Evolutionary conservation across 768 basidiomycete genomes (phyloP).

Genomic region (Naematelia aurantialba): DNA sequence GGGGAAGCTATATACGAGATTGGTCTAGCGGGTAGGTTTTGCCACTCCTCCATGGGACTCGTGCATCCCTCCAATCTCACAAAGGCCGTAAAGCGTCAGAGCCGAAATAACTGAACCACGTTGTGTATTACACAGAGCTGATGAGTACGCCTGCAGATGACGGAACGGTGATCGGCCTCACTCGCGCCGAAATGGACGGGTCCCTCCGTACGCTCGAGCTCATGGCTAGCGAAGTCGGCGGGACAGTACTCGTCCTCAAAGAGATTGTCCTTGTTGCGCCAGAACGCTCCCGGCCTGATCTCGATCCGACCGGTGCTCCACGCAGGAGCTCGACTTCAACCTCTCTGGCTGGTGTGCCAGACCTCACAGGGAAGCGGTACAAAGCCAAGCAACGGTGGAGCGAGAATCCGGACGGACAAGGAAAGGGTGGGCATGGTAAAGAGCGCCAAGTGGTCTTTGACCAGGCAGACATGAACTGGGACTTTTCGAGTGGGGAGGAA

Average conservation of each 20-base stretch:
- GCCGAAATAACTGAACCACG: too few relatives aligned
- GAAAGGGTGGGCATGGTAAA: background rate
- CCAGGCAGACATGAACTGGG: background rate
- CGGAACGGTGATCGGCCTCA: conserved; percentile 77
- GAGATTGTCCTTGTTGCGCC: conserved; percentile 56
- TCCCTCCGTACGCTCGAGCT: conserved; percentile 81
- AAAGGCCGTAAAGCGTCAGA: too few relatives aligned
- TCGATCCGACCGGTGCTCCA: background rate
- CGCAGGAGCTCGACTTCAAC: background rate
- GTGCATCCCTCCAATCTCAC: too few relatives aligned
- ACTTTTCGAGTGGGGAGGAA: background rate
- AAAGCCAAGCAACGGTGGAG: conserved; percentile 1
- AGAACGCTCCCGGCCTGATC: background rate
- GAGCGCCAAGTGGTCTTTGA: background rate
- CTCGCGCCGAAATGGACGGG: conserved; percentile 65
- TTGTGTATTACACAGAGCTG: background rate
- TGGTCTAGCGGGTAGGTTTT: conserved; percentile 57
- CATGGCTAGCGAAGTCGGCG: conserved; percentile 93
- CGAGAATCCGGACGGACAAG: background rate
- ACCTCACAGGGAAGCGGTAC: conserved; percentile 2
- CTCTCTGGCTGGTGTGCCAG: conserved; percentile 4
- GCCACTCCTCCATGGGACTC: too few relatives aligned
- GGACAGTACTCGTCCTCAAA: conserved; percentile 83
- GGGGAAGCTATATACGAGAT: conserved; percentile 78
- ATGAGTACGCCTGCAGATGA: conserved; percentile 60